Base-by-base conservation (phyloP, 2,329 filamentous ascomycete genomes). In the Hypoxylon sp. region DNA sequence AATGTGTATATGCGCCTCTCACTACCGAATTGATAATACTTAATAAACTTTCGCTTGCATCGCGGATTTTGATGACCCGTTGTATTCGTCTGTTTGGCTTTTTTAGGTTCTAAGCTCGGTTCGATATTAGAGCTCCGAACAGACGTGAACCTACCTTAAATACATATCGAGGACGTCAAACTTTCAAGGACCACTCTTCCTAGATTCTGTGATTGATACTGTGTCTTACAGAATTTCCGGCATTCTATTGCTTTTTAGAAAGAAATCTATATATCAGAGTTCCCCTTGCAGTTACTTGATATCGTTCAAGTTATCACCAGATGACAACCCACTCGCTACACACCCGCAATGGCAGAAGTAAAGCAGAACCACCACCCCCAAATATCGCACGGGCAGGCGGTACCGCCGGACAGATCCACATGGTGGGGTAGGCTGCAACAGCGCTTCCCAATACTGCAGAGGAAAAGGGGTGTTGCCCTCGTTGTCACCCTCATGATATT, bases 401-500 rank as follows among this genome's bases (percentile, higher is more conserved):
- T 56, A 9, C 60, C 67, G 21, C 57, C 64, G 2, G 51, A 63
- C 49, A 55, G 61, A 10, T 60, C 69, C 1, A 63, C 72, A n/a
- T 73, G 64, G 69, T 57, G 65, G 46, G 34, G 25, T 57, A 66
- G 69, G 5, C 60, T 75, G 2, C 70, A 73, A 59, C 65, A 73
- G 21, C 72, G 75, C 36, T 75, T 73, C 34, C 76, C 75, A 10
- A 63, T 77, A 19, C 65, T 78, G 11, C 64, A 68, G 46, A 77
- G 68, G 64, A 79, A 76, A 57, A 68, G 74, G 13, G 74, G 68
- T 14, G 68, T 60, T 21, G 71, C 67, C 48, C 73, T 76, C n/a
- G 30, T 75, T 17, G 59, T 69, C 17, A 63, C 72, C 65, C 70
- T 78, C 46, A 55, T 77, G 67, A 75, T 78, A 65, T 76, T 77